Evolutionary conservation across 345 rosid species (phyloP).

Genomic region (Angophora floribunda): DNA sequence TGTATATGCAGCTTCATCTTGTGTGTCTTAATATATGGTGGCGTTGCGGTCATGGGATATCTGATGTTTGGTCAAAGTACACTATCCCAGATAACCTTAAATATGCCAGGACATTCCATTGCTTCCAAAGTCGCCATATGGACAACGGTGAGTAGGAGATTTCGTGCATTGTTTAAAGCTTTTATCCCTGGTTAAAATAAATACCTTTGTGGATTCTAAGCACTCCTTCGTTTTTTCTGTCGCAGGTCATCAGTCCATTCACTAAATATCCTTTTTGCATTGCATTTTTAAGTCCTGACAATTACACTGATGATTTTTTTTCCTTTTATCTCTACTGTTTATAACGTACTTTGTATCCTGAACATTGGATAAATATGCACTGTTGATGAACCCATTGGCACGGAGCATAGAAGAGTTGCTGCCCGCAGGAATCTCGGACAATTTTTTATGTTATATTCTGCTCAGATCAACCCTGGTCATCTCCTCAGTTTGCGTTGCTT

Average conservation of each 20-base stretch:
- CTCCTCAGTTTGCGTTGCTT: constrained; percentile 77
- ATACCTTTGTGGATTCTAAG: constrained; percentile 2
- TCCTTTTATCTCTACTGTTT: not conserved
- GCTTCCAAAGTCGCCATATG: constrained; percentile 69
- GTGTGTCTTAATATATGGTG: constrained; percentile 58
- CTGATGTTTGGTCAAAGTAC: constrained; percentile 84
- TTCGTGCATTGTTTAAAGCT: not conserved
- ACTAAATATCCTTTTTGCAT: constrained; percentile 64
- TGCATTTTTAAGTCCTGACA: not conserved
- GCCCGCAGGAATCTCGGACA: constrained; percentile 42
- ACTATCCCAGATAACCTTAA: constrained; percentile 81
- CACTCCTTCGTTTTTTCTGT: not conserved
- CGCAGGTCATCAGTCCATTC: constrained; percentile 85
- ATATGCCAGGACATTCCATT: constrained; percentile 55
- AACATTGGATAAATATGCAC: constrained; percentile 40
- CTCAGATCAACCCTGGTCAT: constrained; percentile 67
- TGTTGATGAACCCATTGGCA: constrained; percentile 80
- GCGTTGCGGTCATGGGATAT: constrained; percentile 73
- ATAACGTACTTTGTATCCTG: constrained; percentile 7
- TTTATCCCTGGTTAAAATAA: not conserved
- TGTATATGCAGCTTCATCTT: constrained; percentile 51
- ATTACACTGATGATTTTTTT: not conserved
- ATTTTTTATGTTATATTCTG: constrained; percentile 47
- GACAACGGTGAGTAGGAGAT: constrained; percentile 59
- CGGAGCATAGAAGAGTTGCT: constrained; percentile 88